Percentiles rank a stretch among this genome's conserved stretches.
phyloP scores from a whole-genome alignment of 225 moss, liverwort and hornwort species.

The Sphagnum tenellum region DNA sequence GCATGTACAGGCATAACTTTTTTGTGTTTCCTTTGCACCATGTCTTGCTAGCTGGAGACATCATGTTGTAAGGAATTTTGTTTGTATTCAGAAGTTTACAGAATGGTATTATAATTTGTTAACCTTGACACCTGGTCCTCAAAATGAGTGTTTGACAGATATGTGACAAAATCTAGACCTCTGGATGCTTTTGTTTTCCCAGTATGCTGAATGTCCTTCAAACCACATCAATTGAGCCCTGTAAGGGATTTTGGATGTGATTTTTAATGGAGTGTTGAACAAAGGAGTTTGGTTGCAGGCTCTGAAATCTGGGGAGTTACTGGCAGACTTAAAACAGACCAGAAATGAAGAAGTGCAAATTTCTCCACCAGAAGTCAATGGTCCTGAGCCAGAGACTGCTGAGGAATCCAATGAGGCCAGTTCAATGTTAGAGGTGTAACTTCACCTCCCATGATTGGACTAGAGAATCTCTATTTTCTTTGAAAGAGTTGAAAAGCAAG shows the following conservation, averaged over 20 bases:
- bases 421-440: conserved; percentile 43
- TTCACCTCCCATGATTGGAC: no score
- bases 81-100: no score
- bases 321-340: conserved; percentile 41
- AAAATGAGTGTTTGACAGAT: neutral
- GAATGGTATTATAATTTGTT: no score
- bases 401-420: conserved; percentile 29
- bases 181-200: neutral
- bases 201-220: no score
- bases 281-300: conserved; percentile 25
- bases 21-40: neutral
- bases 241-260: neutral
- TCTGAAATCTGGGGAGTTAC: conserved; percentile 49
- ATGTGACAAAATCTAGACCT: neutral
- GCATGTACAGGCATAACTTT: neutral
- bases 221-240: neutral
- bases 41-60: no score
- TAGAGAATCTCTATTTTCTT: no score
- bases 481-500: no score
- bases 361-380: conserved; percentile 10
- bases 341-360: conserved; percentile 24
- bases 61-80: no score
- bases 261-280: neutral
- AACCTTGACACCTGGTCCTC: neutral
- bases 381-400: conserved; percentile 12